phyloP scores from a whole-genome alignment of 2,329 filamentous ascomycete species.

The Penicillium fuscoglaucum region DNA sequence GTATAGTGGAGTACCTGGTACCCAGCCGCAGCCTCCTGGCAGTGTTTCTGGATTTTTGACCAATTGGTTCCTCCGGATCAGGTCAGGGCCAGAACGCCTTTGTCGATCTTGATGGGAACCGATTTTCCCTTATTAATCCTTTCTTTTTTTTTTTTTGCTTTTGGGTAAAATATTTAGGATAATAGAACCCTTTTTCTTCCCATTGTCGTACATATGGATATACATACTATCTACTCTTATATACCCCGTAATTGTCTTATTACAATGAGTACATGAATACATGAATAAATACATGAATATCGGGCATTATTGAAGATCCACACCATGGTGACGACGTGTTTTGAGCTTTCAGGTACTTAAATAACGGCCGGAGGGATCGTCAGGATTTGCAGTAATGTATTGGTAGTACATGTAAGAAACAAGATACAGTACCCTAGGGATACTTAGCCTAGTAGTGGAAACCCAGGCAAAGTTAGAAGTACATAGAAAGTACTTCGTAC shows the following conservation, averaged over 20 bases:
- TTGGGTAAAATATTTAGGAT: not conserved
- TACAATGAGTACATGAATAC: not conserved
- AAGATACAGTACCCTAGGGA: not conserved
- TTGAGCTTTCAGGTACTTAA: slow-evolving; percentile 2
- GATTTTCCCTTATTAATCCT: not conserved
- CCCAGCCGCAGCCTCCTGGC: slow-evolving; percentile 3
- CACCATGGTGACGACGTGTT: slow-evolving; percentile 10
- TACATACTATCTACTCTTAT: too few relatives aligned
- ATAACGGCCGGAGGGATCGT: slow-evolving; percentile 2
- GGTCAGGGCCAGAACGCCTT: slow-evolving; percentile 19
- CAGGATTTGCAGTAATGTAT: not conserved
- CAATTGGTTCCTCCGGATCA: slow-evolving; percentile 21
- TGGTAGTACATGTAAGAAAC: slow-evolving; percentile 1
- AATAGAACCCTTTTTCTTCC: not conserved
- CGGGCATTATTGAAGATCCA: slow-evolving; percentile 4
- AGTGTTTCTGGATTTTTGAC: slow-evolving; percentile 1
- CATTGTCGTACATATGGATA: not conserved
- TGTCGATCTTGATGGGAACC: slow-evolving; percentile 14
- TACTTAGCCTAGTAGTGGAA: not conserved
- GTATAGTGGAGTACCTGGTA: slow-evolving; percentile 11
- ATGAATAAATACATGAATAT: not conserved
- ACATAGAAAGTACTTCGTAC: too few relatives aligned
- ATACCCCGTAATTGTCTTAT: not conserved
- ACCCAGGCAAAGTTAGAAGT: not conserved
- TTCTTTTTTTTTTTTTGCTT: not conserved